Percentiles rank a stretch among this genome's conserved stretches.
Conservation (phyloP, 805 yeast species). For the Candida quercuum region DNA sequence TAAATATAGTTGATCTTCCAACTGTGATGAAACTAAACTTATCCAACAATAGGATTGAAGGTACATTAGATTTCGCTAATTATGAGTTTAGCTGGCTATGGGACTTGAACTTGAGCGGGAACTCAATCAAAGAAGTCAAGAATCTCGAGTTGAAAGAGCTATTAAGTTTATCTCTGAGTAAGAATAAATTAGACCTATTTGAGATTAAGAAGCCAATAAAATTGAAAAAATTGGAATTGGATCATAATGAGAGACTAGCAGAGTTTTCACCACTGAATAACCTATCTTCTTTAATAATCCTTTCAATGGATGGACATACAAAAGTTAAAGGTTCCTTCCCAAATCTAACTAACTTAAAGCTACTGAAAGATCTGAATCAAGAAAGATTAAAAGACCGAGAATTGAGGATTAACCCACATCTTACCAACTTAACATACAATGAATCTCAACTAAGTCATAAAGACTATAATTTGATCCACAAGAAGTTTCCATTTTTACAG, state of each 20-base stretch:
- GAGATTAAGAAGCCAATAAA: not conserved
- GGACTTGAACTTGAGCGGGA: not conserved
- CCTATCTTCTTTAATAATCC: not conserved
- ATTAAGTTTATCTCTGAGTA: not conserved
- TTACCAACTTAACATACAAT: conserved; percentile 1
- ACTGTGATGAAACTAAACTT: conserved; percentile 30
- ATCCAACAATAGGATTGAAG: conserved; percentile 29
- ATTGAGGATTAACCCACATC: conserved; percentile 1
- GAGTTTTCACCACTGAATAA: not conserved
- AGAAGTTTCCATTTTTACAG: conserved; percentile 7
- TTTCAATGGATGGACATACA: conserved; percentile 6
- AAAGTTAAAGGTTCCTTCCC: conserved; percentile 3
- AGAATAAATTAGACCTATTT: not conserved
- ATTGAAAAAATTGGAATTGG: not conserved
- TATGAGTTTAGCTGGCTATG: conserved; percentile 4
- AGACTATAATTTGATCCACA: not conserved
- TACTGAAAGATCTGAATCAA: conserved; percentile 1
- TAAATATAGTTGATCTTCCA: conserved; percentile 16
- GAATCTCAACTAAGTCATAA: conserved; percentile 4
- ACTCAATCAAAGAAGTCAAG: not conserved
- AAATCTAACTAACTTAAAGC: conserved; percentile 1
- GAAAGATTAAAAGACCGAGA: not conserved
- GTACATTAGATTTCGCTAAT: conserved; percentile 4
- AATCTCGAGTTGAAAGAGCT: not conserved
- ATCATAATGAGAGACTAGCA: not conserved